These are phyloP conservation scores for Colletotrichum tanaceti DNA, from an alignment of 2,329 filamentous ascomycete species.

Conservation along the genomic window DNA sequence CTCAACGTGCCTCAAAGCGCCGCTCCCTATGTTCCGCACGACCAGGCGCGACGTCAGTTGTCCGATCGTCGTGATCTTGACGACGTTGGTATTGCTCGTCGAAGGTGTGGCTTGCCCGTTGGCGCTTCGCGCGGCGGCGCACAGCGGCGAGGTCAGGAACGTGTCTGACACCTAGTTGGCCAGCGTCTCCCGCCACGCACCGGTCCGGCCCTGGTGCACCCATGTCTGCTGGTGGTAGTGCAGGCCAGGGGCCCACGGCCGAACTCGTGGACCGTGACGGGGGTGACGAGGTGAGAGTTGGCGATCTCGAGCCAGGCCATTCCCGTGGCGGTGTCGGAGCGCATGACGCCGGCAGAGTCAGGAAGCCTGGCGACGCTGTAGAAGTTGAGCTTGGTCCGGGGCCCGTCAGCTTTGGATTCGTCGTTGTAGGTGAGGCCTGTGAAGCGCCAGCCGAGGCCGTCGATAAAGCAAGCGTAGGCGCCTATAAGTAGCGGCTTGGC, in stretches of 20 bases:
- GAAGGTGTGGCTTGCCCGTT: slow-evolving; percentile 47
- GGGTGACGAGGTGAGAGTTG: slow-evolving; percentile 51
- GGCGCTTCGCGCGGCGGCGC: slow-evolving; percentile 51
- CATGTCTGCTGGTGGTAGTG: slow-evolving; percentile 58
- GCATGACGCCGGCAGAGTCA: slow-evolving; percentile 57
- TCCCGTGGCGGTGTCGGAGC: slow-evolving; percentile 53
- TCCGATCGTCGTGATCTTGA: slow-evolving; percentile 51
- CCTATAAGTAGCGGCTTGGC: slow-evolving; percentile 57
- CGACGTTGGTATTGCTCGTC: slow-evolving; percentile 54
- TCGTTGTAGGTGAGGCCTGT: slow-evolving; percentile 52
- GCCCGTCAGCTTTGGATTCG: slow-evolving; percentile 45
- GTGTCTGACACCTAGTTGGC: slow-evolving; percentile 63
- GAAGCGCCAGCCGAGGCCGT: slow-evolving; percentile 53
- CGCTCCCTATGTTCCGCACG: slow-evolving; percentile 45
- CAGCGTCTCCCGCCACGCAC: slow-evolving; percentile 63
- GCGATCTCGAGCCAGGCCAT: slow-evolving; percentile 58
- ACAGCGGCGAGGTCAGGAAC: slow-evolving; percentile 58
- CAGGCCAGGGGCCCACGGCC: slow-evolving; percentile 61
- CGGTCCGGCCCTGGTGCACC: slow-evolving; percentile 58
- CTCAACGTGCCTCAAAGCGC: slow-evolving; percentile 52
- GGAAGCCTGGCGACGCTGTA: slow-evolving; percentile 54
- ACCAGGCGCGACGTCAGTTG: slow-evolving; percentile 56
- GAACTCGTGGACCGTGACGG: slow-evolving; percentile 61
- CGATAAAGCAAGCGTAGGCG: slow-evolving; percentile 56
- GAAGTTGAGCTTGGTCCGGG: slow-evolving; percentile 59